These are phyloP conservation scores for Salvia splendens DNA, from an alignment of 257 asterid species.

Conservation along the genomic window DNA sequence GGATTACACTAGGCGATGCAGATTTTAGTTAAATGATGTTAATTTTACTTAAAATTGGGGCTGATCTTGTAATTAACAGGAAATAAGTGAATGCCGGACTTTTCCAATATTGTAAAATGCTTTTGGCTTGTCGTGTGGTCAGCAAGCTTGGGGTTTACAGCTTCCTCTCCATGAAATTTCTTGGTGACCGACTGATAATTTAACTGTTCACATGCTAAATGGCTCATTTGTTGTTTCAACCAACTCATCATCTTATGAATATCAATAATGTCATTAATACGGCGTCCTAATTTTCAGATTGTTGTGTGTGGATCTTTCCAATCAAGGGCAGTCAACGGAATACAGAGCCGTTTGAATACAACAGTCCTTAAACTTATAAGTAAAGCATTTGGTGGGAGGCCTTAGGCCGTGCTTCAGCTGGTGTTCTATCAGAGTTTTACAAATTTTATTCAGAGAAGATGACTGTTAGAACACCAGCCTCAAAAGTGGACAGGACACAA, in stretches of 20 bases:
- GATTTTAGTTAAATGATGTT: neutral
- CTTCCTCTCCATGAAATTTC: neutral
- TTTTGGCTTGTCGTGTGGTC: neutral
- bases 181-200: too few species aligned
- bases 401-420: slow-evolving; percentile 26
- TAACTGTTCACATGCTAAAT: neutral
- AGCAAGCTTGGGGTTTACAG: neutral
- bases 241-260: neutral
- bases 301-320: slow-evolving; percentile 22
- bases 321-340: slow-evolving; percentile 5
- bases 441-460: slow-evolving; percentile 36
- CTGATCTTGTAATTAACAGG: neutral
- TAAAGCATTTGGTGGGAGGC: slow-evolving; percentile 32
- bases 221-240: neutral
- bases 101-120: too few species aligned
- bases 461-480: slow-evolving; percentile 75
- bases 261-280: neutral
- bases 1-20: neutral
- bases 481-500: slow-evolving; percentile 75
- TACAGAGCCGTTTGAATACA: slow-evolving; percentile 8
- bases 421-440: slow-evolving; percentile 7
- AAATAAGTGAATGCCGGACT: neutral
- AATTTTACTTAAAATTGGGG: neutral
- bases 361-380: neutral
- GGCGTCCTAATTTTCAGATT: slow-evolving; percentile 23